Percentiles rank a stretch among this genome's conserved stretches.
Evolutionary conservation across 2,329 filamentous ascomycete species (phyloP).

Genomic region (Juglanconis sp.): DNA sequence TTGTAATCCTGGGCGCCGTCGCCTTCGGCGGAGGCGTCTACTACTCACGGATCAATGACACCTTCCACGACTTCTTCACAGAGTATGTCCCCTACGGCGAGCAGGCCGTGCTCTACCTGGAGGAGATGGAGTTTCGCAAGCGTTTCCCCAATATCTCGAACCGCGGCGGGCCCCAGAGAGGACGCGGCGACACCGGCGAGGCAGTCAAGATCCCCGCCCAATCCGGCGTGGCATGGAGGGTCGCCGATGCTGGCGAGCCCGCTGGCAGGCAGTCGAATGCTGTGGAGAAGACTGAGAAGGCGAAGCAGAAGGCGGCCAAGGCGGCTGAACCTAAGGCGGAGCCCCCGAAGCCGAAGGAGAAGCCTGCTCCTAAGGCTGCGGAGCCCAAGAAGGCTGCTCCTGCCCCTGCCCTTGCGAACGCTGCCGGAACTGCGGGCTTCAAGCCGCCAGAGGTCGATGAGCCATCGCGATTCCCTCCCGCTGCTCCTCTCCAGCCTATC

Average conservation of each 20-base stretch:
- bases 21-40: slow-evolving; percentile 86
- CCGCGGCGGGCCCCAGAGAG: slow-evolving; percentile 45
- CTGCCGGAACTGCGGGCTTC: slow-evolving; percentile 35
- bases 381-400: slow-evolving; percentile 24
- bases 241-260: slow-evolving; percentile 59
- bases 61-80: slow-evolving; percentile 97
- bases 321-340: slow-evolving; percentile 26
- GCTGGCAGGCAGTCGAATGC: slow-evolving; percentile 62
- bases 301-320: slow-evolving; percentile 28
- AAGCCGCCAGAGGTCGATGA: slow-evolving; percentile 63
- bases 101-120: slow-evolving; percentile 89
- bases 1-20: slow-evolving; percentile 72
- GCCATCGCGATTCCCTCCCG: slow-evolving; percentile 60
- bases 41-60: slow-evolving; percentile 91
- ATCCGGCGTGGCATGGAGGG: slow-evolving; percentile 79
- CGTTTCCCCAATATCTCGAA: slow-evolving; percentile 61
- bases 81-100: slow-evolving; percentile 95
- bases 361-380: slow-evolving; percentile 27
- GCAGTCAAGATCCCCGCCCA: slow-evolving; percentile 80
- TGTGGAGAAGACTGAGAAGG: slow-evolving; percentile 33
- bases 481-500: slow-evolving; percentile 74
- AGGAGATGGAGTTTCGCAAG: slow-evolving; percentile 89
- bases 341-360: slow-evolving; percentile 24
- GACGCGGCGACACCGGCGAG: slow-evolving; percentile 55
- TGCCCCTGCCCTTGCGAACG: slow-evolving; percentile 1